These are phyloP conservation scores for Xylaria scruposa DNA, from an alignment of 495 filamentous ascomycete genomes.

Conservation along the genomic window DNA sequence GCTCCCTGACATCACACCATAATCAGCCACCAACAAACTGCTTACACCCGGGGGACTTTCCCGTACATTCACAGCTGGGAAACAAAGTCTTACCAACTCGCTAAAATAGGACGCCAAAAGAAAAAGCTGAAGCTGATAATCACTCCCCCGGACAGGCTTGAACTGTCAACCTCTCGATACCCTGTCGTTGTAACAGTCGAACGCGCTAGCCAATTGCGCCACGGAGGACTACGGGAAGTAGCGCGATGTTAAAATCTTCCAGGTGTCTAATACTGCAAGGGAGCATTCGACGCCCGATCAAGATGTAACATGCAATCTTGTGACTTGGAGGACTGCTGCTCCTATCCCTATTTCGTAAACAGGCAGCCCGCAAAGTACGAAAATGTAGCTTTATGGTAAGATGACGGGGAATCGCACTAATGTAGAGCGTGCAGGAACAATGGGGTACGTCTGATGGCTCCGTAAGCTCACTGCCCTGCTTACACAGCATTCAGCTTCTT, in stretches of 20 bases:
- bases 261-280: neutral
- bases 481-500: neutral
- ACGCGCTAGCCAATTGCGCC: slow-evolving; percentile 23
- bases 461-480: neutral
- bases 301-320: neutral
- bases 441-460: neutral
- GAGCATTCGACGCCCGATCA: neutral
- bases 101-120: neutral
- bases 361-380: neutral
- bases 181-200: slow-evolving; percentile 10
- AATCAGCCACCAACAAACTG: neutral
- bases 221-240: slow-evolving; percentile 9
- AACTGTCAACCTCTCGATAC: slow-evolving; percentile 25
- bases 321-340: neutral
- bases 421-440: neutral
- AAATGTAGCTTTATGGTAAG: neutral
- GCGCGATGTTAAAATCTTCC: neutral
- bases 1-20: neutral
- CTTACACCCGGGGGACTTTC: neutral
- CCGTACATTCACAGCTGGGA: neutral
- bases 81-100: neutral
- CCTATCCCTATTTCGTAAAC: neutral
- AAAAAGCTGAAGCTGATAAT: neutral
- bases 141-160: slow-evolving; percentile 17
- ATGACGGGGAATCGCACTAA: neutral